Conservation (phyloP, 2,329 filamentous ascomycete species). For the Cadophora gregata region DNA sequence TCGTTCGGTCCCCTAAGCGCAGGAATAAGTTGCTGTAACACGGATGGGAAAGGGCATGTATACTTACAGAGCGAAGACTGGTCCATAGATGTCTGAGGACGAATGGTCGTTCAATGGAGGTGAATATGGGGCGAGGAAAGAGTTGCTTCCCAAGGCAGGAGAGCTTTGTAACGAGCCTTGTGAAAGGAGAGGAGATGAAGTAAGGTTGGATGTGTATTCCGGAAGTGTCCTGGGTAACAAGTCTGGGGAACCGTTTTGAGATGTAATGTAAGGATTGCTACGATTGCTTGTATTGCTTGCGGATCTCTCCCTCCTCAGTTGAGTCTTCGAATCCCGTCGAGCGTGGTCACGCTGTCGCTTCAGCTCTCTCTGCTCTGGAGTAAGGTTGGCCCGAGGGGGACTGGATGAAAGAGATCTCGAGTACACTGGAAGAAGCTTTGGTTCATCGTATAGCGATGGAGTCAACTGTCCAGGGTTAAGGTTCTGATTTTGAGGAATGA, state of each 20-base stretch:
- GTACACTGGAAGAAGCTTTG: conserved; percentile 42
- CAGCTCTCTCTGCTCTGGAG: conserved; percentile 65
- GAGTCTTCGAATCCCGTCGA: conserved; percentile 63
- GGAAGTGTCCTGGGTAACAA: conserved; percentile 41
- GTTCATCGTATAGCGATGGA: conserved; percentile 39
- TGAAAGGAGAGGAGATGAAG: conserved; percentile 43
- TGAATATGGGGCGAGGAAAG: conserved; percentile 41
- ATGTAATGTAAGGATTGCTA: conserved; percentile 44
- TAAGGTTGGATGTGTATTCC: conserved; percentile 40
- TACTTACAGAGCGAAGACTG: conserved; percentile 43
- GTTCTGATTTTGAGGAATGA: conserved; percentile 39
- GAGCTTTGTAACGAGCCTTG: conserved; percentile 39
- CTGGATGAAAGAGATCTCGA: conserved; percentile 55
- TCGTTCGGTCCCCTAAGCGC: conserved; percentile 37
- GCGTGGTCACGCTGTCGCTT: conserved; percentile 66
- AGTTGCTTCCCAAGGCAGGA: conserved; percentile 37
- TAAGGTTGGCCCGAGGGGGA: conserved; percentile 60
- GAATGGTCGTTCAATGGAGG: conserved; percentile 37
- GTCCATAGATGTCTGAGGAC: conserved; percentile 41
- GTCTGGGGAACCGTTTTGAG: conserved; percentile 43
- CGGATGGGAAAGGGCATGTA: conserved; percentile 5
- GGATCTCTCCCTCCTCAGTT: conserved; percentile 54
- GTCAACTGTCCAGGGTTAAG: conserved; percentile 38
- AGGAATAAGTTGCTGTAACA: conserved; percentile 19
- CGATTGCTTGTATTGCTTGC: conserved; percentile 44